These are phyloP conservation scores for Leishmania amazonensis DNA, from an alignment of 208 protist species.

Conservation along the genomic window DNA sequence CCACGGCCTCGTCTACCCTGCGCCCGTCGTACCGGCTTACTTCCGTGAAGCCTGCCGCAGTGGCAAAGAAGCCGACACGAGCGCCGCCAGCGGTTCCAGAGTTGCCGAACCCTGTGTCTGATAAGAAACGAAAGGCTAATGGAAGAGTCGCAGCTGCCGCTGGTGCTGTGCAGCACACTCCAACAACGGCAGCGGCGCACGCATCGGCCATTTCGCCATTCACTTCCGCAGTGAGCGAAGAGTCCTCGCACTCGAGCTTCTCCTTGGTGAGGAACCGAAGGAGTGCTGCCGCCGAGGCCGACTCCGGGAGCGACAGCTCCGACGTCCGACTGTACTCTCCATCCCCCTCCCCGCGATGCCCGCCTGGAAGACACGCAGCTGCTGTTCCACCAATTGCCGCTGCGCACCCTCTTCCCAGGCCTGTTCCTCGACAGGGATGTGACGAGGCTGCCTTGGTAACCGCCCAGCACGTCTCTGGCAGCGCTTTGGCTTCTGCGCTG, in stretches of 20 bases:
- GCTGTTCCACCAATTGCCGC: neutral
- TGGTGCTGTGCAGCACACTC: neutral
- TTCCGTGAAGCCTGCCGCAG: neutral
- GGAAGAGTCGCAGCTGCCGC: neutral
- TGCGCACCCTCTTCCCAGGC: constrained; percentile 4
- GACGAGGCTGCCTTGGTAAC: neutral
- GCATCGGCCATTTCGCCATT: constrained; percentile 22
- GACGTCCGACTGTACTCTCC: constrained; percentile 12
- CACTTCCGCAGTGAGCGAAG: constrained; percentile 10
- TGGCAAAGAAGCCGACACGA: neutral
- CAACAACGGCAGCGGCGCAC: constrained; percentile 1
- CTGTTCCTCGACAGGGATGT: neutral
- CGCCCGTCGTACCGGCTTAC: constrained; percentile 9
- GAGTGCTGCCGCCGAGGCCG: neutral
- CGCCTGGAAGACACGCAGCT: neutral
- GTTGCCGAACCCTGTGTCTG: neutral
- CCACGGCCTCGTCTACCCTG: neutral
- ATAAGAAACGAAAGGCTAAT: neutral
- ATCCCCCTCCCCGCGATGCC: constrained; percentile 21
- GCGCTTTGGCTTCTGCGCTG: constrained; percentile 5
- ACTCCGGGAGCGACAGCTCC: neutral
- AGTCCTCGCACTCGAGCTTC: constrained; percentile 17
- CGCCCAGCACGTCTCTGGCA: neutral
- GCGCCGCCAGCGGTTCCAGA: neutral
- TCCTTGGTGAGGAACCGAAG: constrained; percentile 15